Evolutionary conservation across 495 filamentous ascomycete species (phyloP), one percentile per base, ranked within the genome.

Genomic region (Penicillium parvum): DNA sequence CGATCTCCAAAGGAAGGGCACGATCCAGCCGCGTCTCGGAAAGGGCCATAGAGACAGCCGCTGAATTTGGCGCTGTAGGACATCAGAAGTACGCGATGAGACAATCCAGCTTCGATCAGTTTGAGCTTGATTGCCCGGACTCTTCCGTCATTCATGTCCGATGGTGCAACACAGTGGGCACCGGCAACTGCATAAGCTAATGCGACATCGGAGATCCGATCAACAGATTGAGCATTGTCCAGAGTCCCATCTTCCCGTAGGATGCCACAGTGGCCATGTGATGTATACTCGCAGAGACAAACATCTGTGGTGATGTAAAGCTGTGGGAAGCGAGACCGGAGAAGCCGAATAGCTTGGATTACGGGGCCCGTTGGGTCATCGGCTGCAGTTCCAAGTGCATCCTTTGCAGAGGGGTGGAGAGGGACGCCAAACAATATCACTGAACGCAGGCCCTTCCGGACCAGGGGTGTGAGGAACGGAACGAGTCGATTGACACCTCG

Each of bases 71-170:
- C 92, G 23, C 89, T 85, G 63, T 98, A 98, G 10, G 88, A 95
- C 91, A 98, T 97, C 16, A 98, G 72, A 37, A 95, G 80, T 7
- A 86, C 79, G 54, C 83, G 84, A 60, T 98, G 92, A 8, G 87
- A 86, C 53, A 97, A 80, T 40, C 90, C 90, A 19, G 83, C 79
- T 61, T 96, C 88, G 37, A 96, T 96, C 45, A 98, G 68, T 66
- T 95, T 96, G 23, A 95, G 76, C 69, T 98, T 98, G 60, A 97
- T 98, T 42, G 90, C 91, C 33, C 89, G 83, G 44, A 98, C 88
- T 45, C 92, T 85, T 29, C 92, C 92, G 58, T 98, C 92, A 60
- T 98, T 98, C 92, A 98, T 98, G 65, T 98, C 92, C 11, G 86
- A 92, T 1, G 92, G 92, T 0, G 92, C 92, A 23, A 98, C 90